Conservation (phyloP, 2,329 filamentous ascomycete species). For the Penicillium thymicola region DNA sequence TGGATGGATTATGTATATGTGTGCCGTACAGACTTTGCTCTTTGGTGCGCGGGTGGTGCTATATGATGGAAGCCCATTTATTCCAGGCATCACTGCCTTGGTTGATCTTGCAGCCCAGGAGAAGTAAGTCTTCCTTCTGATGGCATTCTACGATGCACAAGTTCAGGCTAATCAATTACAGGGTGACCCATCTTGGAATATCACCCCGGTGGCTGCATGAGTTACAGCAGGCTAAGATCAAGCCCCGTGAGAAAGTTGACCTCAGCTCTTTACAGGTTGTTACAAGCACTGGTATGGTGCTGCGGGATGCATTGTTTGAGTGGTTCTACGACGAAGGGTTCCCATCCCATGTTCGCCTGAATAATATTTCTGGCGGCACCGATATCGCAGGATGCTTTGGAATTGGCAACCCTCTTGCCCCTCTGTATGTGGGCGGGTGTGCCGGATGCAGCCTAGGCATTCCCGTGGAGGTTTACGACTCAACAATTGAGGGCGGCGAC, state of each 20-base stretch:
- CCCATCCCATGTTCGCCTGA: slow-evolving; percentile 61
- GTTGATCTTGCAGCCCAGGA: slow-evolving; percentile 58
- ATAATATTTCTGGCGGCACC: slow-evolving; percentile 34
- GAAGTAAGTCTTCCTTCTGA: slow-evolving; percentile 6
- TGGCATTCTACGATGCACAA: not conserved
- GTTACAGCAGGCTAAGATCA: slow-evolving; percentile 61
- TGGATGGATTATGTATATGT: slow-evolving; percentile 86
- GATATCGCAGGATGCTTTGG: slow-evolving; percentile 31
- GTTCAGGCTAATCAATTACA: slow-evolving; percentile 52
- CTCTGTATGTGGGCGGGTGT: slow-evolving; percentile 59
- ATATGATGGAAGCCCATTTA: slow-evolving; percentile 82
- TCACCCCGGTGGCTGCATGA: slow-evolving; percentile 76
- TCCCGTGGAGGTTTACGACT: slow-evolving; percentile 60
- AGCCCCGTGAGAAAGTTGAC: slow-evolving; percentile 61
- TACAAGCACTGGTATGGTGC: slow-evolving; percentile 75
- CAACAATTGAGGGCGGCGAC: slow-evolving; percentile 19
- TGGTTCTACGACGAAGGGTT: slow-evolving; percentile 77
- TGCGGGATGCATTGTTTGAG: slow-evolving; percentile 71
- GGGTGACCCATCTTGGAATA: slow-evolving; percentile 69
- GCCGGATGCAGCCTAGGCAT: slow-evolving; percentile 53
- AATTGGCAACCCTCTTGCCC: slow-evolving; percentile 62
- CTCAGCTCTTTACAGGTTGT: slow-evolving; percentile 61
- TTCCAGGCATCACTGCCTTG: slow-evolving; percentile 56
- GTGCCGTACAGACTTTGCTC: slow-evolving; percentile 57
- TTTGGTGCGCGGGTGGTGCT: slow-evolving; percentile 62